Evolutionary conservation across 148 eudicot genomes (phyloP), one percentile per base, ranked within the genome.

Genomic region (Camellia lanceoleosa): DNA sequence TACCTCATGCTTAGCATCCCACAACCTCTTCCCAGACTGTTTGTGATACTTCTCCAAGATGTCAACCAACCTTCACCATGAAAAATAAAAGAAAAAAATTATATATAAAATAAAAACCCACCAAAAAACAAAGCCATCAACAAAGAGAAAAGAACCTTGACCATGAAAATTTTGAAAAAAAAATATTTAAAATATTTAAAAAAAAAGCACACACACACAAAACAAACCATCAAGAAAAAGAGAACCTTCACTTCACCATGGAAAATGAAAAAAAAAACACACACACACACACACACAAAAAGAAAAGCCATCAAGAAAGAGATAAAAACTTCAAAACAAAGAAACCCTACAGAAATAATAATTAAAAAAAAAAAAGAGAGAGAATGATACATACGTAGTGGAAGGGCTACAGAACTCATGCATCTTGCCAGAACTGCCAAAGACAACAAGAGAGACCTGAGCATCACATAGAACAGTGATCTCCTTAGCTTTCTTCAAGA

Each of bases 1-100:
- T 72, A 92, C 98, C 88, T 92, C 95, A 92, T 94, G 98, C 69
- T 91, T 92, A 30, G 93, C 93, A 91, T 94, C 98, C 98, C 97
- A 94, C 13, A 94, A 87, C 82, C 84, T 91, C 73, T 83, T 87
- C 38, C 92, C 97, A 20, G 93, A 86, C 23, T 77, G 82, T 60
- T 72, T 72, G 74, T 94, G 98, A 75, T 94, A 94, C 42, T 71
- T 78, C 58, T 88, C 94, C 86, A 94, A 83, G 78, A 94, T 88
- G n/a, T 91, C 83, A 79, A 79, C 83, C 73, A 94, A 84, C 84
- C 98, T 94, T 74, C 79, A 74, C 69, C 66, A 12, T 12, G 15
- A 47, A 49, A 75, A 14, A 42, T 5, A 3, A 19, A 18, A 38
- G 0, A 55, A 9, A 80, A 3, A 19, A 38, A 19, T 23, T 23